Base-by-base conservation (phyloP, 179 eudicot genomes). In the Gypsophila paniculata region DNA sequence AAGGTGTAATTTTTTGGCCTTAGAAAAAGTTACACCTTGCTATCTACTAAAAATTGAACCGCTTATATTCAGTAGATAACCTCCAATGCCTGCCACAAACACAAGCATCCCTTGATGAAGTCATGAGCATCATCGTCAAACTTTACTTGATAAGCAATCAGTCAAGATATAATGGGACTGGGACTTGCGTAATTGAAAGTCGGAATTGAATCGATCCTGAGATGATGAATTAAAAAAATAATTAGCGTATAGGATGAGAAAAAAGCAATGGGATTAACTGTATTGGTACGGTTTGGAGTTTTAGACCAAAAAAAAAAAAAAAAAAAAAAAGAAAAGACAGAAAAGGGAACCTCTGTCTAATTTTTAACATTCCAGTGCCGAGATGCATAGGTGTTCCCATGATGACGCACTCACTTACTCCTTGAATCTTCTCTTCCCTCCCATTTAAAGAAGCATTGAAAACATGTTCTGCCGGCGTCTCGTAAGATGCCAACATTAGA, bases 401-500 rank as follows among this genome's bases (percentile, higher is more conserved):
- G 68, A 93, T 93, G 79, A 93, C 86, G 83, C 93, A 89, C 74
- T 93, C 98, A 76, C 85, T 87, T 14, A 93, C 95, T 67, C 95
- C 98, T 78, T 87, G 95, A 70, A 91, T 90, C 81, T 81, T 84
- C 72, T 93, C 96, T 12, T 74, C 92, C 65, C 89, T 87, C 75
- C 93, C 98, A 66, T 84, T 86, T 15, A 84, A 93, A 61, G 95
- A 77, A 72, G 90, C 96, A 79, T 85, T 89, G 46, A 87, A 89
- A 63, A 93, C 93, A 81, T 89, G 95, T 71, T 91, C 96, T 34
- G 90, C 78, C 29, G 98, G 88, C 79, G 82, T 89, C 84, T 93
- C 98, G 81, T 87, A 93, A 9, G 98, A 93, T 61, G 98, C 98
- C 78, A 93, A 81, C 96, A 88, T 93, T 77, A 93, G 46, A 4